A percentile compares a stretch with the other conserved stretches of the same genome.
Evolutionary conservation across 2,329 filamentous ascomycete genomes (phyloP).

Genomic region (Parascedosporium putredinis): DNA sequence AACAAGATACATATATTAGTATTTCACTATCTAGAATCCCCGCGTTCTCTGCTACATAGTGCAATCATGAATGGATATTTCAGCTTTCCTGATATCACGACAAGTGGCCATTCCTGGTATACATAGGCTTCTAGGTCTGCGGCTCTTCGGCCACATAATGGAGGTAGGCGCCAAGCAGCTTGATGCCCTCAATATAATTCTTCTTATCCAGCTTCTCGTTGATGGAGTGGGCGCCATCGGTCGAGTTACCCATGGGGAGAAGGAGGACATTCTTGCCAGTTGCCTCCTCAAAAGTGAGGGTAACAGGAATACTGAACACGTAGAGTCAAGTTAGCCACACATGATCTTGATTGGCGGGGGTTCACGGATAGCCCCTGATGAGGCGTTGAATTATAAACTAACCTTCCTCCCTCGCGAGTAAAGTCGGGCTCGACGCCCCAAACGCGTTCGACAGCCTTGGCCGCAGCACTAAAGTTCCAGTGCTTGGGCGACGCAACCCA

Average conservation of each 20-base stretch:
- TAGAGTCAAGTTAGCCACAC: slow-evolving; percentile 11
- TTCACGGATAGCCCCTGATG: neutral
- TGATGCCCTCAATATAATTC: slow-evolving; percentile 98
- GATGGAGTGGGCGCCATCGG: slow-evolving; percentile 91
- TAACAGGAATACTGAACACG: slow-evolving; percentile 72
- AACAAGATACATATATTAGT: too few relatives aligned
- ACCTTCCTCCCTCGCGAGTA: slow-evolving; percentile 89
- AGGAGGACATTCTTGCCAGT: slow-evolving; percentile 96
- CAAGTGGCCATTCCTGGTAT: neutral
- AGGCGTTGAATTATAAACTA: slow-evolving; percentile 20
- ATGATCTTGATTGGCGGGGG: neutral
- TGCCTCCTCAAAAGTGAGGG: slow-evolving; percentile 92
- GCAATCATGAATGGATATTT: too few relatives aligned
- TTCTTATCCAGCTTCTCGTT: slow-evolving; percentile 96
- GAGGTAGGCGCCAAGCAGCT: slow-evolving; percentile 87
- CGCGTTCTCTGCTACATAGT: too few relatives aligned
- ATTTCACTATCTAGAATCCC: too few relatives aligned
- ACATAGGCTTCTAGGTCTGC: slow-evolving; percentile 22
- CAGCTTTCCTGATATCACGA: too few relatives aligned
- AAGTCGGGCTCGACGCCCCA: slow-evolving; percentile 91
- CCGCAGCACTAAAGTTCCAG: slow-evolving; percentile 94
- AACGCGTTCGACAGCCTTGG: slow-evolving; percentile 92
- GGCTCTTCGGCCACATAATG: slow-evolving; percentile 94
- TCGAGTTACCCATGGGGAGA: slow-evolving; percentile 93
- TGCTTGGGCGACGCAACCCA: slow-evolving; percentile 97